phyloP scores from a whole-genome alignment of 768 basidiomycete genomes.

The Ramaria sp. region DNA sequence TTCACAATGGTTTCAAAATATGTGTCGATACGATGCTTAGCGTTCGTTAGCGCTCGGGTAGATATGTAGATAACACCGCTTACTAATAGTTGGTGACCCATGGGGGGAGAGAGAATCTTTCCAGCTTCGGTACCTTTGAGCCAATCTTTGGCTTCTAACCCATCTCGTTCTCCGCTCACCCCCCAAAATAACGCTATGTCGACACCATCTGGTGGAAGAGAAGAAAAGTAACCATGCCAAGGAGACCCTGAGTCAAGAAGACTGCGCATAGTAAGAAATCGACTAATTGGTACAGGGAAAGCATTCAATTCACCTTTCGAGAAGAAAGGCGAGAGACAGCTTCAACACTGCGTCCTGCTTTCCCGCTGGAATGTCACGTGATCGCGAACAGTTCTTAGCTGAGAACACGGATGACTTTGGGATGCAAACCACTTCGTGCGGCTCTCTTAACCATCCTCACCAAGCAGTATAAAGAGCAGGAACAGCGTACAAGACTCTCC shows the following conservation, averaged over 20 bases:
- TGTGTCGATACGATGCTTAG: constrained; percentile 1
- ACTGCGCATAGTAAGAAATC: constrained; percentile 21
- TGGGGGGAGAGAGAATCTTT: not conserved
- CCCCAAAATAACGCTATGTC: constrained; percentile 59
- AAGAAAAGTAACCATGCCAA: constrained; percentile 59
- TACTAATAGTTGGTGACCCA: not conserved
- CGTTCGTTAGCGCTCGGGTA: not conserved
- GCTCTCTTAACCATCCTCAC: not conserved
- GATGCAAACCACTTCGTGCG: constrained; percentile 49
- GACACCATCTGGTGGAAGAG: constrained; percentile 40
- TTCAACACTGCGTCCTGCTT: constrained; percentile 42
- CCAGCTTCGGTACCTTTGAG: constrained; percentile 7
- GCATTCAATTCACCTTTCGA: constrained; percentile 43
- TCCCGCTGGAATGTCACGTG: constrained; percentile 26
- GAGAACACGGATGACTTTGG: constrained; percentile 55
- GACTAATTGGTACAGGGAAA: not conserved
- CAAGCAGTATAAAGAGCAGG: not conserved
- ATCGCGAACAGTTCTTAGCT: constrained; percentile 40
- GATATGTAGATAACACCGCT: not conserved
- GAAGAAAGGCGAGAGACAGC: constrained; percentile 52
- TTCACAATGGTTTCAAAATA: constrained; percentile 6
- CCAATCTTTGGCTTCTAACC: constrained; percentile 4
- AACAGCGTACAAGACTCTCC: constrained; percentile 2
- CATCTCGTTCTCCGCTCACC: constrained; percentile 5
- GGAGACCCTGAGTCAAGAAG: constrained; percentile 35